Evolutionary conservation across 2,329 filamentous ascomycete genomes (phyloP), one percentile per base, ranked within the genome.

Genomic region (Albophoma yamanashiensis): DNA sequence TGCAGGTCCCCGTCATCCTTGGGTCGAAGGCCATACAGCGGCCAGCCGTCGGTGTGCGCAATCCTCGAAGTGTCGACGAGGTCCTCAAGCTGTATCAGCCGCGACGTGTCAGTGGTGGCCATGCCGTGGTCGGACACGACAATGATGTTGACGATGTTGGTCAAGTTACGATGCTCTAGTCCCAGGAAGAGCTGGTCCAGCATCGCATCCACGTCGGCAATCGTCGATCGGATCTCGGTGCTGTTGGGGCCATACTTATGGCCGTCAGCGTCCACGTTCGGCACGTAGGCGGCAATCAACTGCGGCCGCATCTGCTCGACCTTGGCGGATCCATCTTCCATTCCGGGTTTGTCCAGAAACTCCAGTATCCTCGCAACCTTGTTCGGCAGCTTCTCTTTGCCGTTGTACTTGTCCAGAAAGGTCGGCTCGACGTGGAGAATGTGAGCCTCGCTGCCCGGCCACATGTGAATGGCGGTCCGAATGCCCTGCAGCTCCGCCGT

Each of bases 71-170:
- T 80, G 70, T 97, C 91, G 55, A 97, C 80, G 4, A 97, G 75
- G 68, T 97, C 91, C 64, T 99, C 94, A 2, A 97, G 79, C 73
- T 97, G 94, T 34, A 97, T 82, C 55, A 97, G 78, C 14, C 94
- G 84, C 22, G 86, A 80, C 0, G 83, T 84, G 62, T 92, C 89
- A 0, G 94, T 97, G 0, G 92, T 96, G 1, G 94, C 94, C 94
- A 99, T 99, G 57, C 94, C 94, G 71, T 99, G 94, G 71, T 99
- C 94, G 0, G 92, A 97, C 2, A 99, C 93, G n/a, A 99, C 82
- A 40, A 99, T 86, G 9, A 99, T 82, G 65, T 99, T 99, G 69
- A 97, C 91, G 62, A 99, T 89, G 25, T 88, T 71, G 0, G 92
- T 96, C 57, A 99, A 76, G 70, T 97, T 97, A 56, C 94, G 86